Conservation (phyloP, 768 basidiomycete genomes). For the Suillus placidus region DNA sequence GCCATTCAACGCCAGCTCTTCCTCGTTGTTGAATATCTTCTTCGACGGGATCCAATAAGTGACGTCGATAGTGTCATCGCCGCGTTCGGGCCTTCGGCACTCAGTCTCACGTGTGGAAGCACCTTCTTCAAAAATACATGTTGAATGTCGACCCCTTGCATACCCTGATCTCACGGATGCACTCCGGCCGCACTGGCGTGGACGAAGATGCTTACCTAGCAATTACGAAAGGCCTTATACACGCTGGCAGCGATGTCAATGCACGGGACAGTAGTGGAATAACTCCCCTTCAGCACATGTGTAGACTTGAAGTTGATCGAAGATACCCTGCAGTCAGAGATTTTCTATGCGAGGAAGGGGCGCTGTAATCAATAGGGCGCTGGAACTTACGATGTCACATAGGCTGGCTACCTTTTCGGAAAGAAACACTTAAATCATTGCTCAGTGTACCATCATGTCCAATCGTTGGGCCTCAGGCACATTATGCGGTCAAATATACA, state of each 20-base stretch:
- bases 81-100: background rate
- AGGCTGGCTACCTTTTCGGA: background rate
- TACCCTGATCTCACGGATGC: constrained; percentile 1
- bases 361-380: background rate
- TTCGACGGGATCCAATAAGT: background rate
- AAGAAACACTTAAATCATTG: background rate
- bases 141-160: background rate
- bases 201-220: constrained; percentile 1
- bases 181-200: background rate
- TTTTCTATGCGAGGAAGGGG: background rate
- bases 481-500: too few species aligned
- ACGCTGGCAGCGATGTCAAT: constrained; percentile 15
- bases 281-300: constrained; percentile 13
- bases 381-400: background rate
- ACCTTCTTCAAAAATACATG: constrained; percentile 2
- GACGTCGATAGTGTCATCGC: background rate
- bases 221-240: constrained; percentile 8
- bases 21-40: background rate
- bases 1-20: background rate
- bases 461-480: too few species aligned
- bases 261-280: background rate
- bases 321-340: background rate
- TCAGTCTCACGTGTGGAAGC: background rate
- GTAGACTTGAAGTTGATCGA: background rate
- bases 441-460: background rate